Conservation (phyloP, 306 rosid species). For the Lathyrus tuberosus region DNA sequence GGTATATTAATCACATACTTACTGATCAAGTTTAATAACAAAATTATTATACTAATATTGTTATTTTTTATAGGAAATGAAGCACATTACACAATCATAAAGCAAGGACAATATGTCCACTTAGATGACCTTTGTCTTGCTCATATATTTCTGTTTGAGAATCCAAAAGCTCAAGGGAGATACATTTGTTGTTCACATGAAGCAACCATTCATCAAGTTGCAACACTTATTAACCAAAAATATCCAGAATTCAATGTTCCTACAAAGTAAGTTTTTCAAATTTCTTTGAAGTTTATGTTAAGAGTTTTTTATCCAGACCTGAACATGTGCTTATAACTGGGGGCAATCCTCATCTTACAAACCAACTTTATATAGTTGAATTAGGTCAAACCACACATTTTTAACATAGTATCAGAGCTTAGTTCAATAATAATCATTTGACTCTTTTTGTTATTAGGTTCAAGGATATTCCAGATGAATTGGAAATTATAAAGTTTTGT, state of each 20-base stretch:
- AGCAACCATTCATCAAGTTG: conserved; percentile 68
- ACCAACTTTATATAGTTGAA: no score
- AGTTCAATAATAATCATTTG: not conserved
- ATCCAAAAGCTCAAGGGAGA: conserved; percentile 35
- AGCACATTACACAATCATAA: conserved; percentile 60
- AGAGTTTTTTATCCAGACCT: no score
- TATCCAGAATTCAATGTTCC: conserved; percentile 63
- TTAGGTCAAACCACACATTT: no score
- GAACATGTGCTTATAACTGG: no score
- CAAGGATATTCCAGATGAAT: conserved; percentile 59
- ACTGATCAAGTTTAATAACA: no score
- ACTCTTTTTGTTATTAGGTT: conserved; percentile 48
- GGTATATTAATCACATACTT: conserved; percentile 22
- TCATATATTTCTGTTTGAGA: conserved; percentile 65
- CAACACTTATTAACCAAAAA: conserved; percentile 51
- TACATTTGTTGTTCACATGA: conserved; percentile 62
- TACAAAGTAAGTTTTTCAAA: conserved; percentile 48
- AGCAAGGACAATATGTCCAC: conserved; percentile 67
- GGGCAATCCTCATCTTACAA: no score
- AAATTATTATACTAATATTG: no score
- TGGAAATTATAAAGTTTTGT: conserved; percentile 55
- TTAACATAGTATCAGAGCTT: no score
- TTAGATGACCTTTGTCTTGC: conserved; percentile 70
- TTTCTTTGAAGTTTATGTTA: not conserved
- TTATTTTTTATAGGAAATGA: conserved; percentile 42